These are phyloP conservation scores for Lipomyces orientalis DNA, from an alignment of 805 yeast genomes.

Conservation along the genomic window DNA sequence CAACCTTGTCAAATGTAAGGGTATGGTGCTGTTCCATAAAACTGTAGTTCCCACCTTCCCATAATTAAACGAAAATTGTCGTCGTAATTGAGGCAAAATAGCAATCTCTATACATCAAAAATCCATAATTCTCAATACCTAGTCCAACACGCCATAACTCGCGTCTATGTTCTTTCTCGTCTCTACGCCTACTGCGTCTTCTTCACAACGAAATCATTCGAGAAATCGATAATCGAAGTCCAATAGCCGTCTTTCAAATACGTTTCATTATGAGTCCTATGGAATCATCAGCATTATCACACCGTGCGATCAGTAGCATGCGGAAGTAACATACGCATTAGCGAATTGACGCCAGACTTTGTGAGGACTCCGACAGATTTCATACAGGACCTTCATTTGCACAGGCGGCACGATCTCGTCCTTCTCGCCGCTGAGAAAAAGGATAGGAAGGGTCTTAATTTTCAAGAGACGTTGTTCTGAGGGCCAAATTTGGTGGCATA, in stretches of 20 bases:
- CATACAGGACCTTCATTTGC: conserved; percentile 71
- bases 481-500: conserved; percentile 85
- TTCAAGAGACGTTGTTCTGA: conserved; percentile 64
- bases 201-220: conserved; percentile 30
- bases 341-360: conserved; percentile 58
- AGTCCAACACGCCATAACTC: background rate
- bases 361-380: conserved; percentile 54
- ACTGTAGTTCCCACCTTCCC: no score
- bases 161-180: background rate
- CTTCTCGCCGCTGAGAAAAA: conserved; percentile 71
- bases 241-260: conserved; percentile 77
- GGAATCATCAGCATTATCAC: background rate
- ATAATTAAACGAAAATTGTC: no score
- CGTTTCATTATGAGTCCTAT: conserved; percentile 80
- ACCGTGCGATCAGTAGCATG: no score
- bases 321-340: conserved; percentile 43
- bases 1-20: no score
- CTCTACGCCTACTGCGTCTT: conserved; percentile 15
- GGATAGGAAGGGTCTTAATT: conserved; percentile 65
- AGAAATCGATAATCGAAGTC: conserved; percentile 65
- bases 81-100: no score
- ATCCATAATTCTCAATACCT: background rate
- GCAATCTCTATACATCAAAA: background rate
- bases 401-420: conserved; percentile 93
- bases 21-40: no score